phyloP scores from a whole-genome alignment of 129 eudicot species.

The Tanacetum coccineum region DNA sequence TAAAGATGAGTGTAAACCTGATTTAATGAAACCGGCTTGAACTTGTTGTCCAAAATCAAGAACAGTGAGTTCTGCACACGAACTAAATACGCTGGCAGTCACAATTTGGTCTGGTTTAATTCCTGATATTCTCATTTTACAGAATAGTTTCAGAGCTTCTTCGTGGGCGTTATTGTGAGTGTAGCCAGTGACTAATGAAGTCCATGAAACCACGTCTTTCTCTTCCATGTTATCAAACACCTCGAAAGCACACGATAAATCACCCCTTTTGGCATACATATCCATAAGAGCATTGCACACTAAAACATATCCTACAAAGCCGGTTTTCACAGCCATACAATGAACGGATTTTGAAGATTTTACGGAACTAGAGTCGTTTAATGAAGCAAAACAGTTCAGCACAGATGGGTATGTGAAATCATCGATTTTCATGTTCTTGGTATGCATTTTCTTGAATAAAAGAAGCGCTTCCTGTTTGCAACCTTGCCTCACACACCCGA shows the following conservation, averaged over 20 bases:
- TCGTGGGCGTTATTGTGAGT: slow-evolving; percentile 48
- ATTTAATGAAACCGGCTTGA: slow-evolving; percentile 51
- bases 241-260: slow-evolving; percentile 36
- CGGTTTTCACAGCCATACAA: slow-evolving; percentile 58
- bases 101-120: slow-evolving; percentile 55
- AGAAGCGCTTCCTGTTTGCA: slow-evolving; percentile 45
- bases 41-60: slow-evolving; percentile 71
- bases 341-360: slow-evolving; percentile 52
- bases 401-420: slow-evolving; percentile 75
- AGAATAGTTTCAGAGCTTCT: slow-evolving; percentile 54
- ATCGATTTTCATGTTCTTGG: slow-evolving; percentile 47
- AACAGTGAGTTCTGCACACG: slow-evolving; percentile 62
- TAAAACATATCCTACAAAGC: slow-evolving; percentile 37
- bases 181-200: slow-evolving; percentile 63
- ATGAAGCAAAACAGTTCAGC: slow-evolving; percentile 47
- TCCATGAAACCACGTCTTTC: slow-evolving; percentile 83
- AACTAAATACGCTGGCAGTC: slow-evolving; percentile 55
- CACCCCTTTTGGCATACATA: slow-evolving; percentile 70
- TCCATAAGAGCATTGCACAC: slow-evolving; percentile 78
- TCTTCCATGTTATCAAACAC: slow-evolving; percentile 42
- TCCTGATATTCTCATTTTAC: slow-evolving; percentile 53
- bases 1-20: slow-evolving; percentile 47
- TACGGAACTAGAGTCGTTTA: slow-evolving; percentile 30
- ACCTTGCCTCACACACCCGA: slow-evolving; percentile 63
- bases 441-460: slow-evolving; percentile 59